These are phyloP conservation scores for Trametes hirsuta DNA, from an alignment of 1,284 basidiomycete genomes.

Conservation along the genomic window DNA sequence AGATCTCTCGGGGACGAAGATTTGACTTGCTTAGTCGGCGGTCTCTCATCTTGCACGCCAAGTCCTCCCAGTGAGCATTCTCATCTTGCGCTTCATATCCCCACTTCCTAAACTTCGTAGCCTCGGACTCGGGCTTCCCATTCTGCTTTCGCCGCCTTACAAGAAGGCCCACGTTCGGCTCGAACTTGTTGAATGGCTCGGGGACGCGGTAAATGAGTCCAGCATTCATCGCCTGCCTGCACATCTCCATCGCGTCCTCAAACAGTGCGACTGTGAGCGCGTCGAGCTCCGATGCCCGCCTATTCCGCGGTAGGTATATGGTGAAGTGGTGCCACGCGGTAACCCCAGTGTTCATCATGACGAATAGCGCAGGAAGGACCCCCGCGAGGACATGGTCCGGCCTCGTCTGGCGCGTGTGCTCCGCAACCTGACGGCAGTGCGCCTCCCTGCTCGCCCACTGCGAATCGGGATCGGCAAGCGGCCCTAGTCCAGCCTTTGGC, in stretches of 20 bases:
- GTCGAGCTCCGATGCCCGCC: neutral
- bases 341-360: neutral
- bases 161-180: neutral
- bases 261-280: neutral
- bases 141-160: neutral
- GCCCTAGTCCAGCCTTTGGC: neutral
- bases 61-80: neutral
- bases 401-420: neutral
- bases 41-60: neutral
- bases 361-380: neutral
- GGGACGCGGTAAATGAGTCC: neutral
- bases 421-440: neutral
- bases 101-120: neutral
- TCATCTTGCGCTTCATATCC: neutral
- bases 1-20: neutral
- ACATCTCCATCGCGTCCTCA: conserved; percentile 5
- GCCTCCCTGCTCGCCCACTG: neutral
- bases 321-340: neutral
- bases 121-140: too few relatives aligned
- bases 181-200: neutral
- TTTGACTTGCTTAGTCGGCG: neutral
- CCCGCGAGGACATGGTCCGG: neutral
- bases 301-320: neutral
- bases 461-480: neutral
- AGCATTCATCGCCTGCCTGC: neutral